Evolutionary conservation across 257 asterid genomes (phyloP), one percentile per base, ranked within the genome.

Genomic region (Capsicum chinense): DNA sequence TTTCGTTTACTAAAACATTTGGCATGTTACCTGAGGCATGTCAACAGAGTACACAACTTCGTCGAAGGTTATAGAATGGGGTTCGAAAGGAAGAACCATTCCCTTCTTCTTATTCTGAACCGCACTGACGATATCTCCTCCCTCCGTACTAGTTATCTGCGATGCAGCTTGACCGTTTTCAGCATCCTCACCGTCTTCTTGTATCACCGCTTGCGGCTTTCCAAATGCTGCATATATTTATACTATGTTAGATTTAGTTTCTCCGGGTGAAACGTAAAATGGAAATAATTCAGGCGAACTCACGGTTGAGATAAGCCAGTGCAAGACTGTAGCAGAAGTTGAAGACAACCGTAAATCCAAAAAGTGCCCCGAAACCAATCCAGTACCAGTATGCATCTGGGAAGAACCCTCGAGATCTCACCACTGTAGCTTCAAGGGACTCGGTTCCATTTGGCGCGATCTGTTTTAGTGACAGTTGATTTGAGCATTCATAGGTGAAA

Each of bases 21-120:
- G 58, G 52, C 44, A 39, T 39, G 44, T 39, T 39, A 93, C 98
- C 69, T 85, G 84, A 68, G 99, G 99, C 99, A 95, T 95, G 89
- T 94, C 99, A 5, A 95, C 99, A 3, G 98, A 93, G 83, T 94
- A 95, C 82, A 74, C 79, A 50, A 95, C 56, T 14, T 94, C 90
- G 7, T 95, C 95, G 57, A 95, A 95, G n/a, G 97, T 93, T 71
- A 94, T 86, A 14, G 94, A 93, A 85, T 95, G 97, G 1, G 99
- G 98, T 84, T 92, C 98, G 59, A 94, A 95, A 35, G 98, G 99
- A 88, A 95, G 98, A 86, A 95, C 88, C 97, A 94, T 91, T 88
- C 98, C 98, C 79, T 67, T 90, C 79, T 67, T 90, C 80, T 89
- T 85, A 17, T 67, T 90, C 74, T 88, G 54, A 2, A 84, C 86